Base-by-base conservation (phyloP, 306 rosid species). In the Citrullus mucosospermus region DNA sequence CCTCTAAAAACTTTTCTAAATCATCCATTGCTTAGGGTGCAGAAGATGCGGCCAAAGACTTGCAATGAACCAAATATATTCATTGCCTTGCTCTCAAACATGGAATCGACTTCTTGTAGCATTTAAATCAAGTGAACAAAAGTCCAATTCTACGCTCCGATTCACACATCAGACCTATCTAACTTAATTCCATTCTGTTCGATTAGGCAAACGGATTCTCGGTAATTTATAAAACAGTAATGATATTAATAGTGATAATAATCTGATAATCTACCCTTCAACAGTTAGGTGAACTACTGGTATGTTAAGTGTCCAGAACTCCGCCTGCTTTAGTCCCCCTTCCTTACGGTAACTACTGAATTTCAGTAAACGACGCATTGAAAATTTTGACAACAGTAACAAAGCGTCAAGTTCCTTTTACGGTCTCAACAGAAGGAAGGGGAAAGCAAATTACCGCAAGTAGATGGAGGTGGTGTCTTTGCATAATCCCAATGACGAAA, bases 401-500 rank as follows among this genome's bases (percentile, higher is more conserved):
- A 70, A 67, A 22, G 69, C 38, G 50, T 30, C 70, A 4, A 78
- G 22, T 67, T 41, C 74, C 53, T 41, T 9, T 60, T 18, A 12
- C 46, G 20, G 36, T 41, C 2, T 58, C 62, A 39, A 71, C 4
- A 46, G 71, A 10, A 34, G 58, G 71, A 53, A 53, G 54, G 0
- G 16, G 14, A 50, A 34, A 34, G 8, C 48, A n/a, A 80, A 80
- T 80, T 85, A 95, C 98, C 93, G 55, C 79, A 78, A 80, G 80
- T 30, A 82, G 82, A 78, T 8, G 88, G 89, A 41, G 86, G 91
- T 2, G 83, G 79, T 30, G 79, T 51, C 50, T 84, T 80, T 5
- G 93, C 89, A 80, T 61, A 70, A 82, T 95, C 99, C 99, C 99
- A 95, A 15, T 62, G 83, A 79, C 97, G 87, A 84, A 78, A 81